phyloP scores from a whole-genome alignment of 2,329 filamentous ascomycete genomes.

The Nigrospora sphaerica region DNA sequence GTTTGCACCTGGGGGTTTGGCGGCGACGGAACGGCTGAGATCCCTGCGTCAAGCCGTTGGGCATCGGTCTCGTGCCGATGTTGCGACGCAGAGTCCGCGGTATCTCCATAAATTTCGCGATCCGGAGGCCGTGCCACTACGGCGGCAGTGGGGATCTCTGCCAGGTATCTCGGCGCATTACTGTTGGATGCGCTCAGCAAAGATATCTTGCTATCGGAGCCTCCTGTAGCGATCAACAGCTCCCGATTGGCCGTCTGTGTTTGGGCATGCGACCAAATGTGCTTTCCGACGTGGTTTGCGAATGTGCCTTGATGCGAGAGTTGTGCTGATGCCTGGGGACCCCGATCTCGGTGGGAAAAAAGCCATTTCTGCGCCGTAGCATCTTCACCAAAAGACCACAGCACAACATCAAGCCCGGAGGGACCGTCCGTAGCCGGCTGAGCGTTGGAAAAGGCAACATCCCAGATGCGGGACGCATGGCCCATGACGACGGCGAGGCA shows the following conservation, averaged over 20 bases:
- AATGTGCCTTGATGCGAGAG: conserved; percentile 49
- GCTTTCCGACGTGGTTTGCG: conserved; percentile 73
- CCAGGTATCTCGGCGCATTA: not conserved
- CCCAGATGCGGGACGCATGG: conserved; percentile 86
- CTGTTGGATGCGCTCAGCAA: conserved; percentile 26
- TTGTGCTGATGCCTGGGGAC: conserved; percentile 10
- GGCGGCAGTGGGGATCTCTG: not conserved
- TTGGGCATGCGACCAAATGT: conserved; percentile 71
- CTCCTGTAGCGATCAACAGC: conserved; percentile 61
- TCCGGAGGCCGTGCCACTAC: no score
- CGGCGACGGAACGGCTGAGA: not conserved
- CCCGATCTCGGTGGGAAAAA: conserved; percentile 30
- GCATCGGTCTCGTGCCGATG: no score
- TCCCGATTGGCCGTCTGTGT: conserved; percentile 19
- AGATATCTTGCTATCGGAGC: conserved; percentile 69
- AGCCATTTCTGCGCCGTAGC: conserved; percentile 69
- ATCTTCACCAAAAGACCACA: conserved; percentile 84
- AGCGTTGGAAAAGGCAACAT: conserved; percentile 56
- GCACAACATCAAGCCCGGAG: conserved; percentile 33
- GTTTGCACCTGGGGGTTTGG: not conserved
- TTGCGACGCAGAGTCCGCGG: no score
- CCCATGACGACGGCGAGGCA: conserved; percentile 72
- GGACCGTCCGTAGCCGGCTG: conserved; percentile 9
- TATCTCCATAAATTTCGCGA: no score
- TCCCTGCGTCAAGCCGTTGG: no score